Conservation (phyloP, 2,329 filamentous ascomycete species). For the Curvularia lunata region DNA sequence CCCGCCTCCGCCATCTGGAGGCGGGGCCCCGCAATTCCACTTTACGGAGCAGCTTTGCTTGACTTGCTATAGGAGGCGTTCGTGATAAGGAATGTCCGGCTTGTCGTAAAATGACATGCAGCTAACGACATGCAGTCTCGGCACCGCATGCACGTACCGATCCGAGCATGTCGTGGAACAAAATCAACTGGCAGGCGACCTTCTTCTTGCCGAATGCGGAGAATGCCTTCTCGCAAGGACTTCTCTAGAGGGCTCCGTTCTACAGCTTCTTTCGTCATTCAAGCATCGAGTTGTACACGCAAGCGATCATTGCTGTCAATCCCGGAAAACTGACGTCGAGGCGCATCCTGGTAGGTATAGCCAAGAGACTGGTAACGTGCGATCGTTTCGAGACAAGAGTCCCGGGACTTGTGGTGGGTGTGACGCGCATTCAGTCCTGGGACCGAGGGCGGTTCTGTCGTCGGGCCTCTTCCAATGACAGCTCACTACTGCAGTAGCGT, state of each 20-base stretch:
- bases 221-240: neutral
- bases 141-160: slow-evolving; percentile 3
- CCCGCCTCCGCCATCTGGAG: slow-evolving; percentile 21
- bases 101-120: slow-evolving; percentile 1
- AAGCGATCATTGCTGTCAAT: neutral
- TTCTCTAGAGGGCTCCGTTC: neutral
- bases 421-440: slow-evolving; percentile 5
- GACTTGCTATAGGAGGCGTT: neutral
- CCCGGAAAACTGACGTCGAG: slow-evolving; percentile 1
- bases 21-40: slow-evolving; percentile 41
- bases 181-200: neutral
- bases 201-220: slow-evolving; percentile 1
- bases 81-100: neutral
- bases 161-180: neutral
- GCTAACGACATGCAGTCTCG: slow-evolving; percentile 2
- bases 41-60: slow-evolving; percentile 9
- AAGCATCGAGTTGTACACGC: neutral
- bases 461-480: slow-evolving; percentile 11
- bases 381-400: slow-evolving; percentile 5
- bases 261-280: neutral
- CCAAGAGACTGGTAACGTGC: neutral
- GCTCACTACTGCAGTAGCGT: slow-evolving; percentile 6
- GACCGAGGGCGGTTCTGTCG: slow-evolving; percentile 4
- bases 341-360: neutral
- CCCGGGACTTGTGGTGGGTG: slow-evolving; percentile 13